These are phyloP conservation scores for Botrytis fabae DNA, from an alignment of 2,329 filamentous ascomycete species.

Conservation along the genomic window DNA sequence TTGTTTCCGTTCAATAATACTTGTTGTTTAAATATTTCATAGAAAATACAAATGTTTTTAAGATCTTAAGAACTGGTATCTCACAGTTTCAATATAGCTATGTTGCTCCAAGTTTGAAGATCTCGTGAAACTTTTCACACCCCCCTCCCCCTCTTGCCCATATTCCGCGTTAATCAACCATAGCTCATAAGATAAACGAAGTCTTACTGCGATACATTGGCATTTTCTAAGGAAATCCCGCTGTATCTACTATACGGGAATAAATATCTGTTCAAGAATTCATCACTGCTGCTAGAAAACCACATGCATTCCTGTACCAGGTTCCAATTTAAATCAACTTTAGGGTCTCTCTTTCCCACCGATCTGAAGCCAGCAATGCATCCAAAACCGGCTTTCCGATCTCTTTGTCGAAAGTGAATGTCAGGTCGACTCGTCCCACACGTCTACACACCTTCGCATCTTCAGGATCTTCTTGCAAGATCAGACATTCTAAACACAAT, in stretches of 20 bases:
- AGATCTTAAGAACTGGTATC: background rate
- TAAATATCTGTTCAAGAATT: background rate
- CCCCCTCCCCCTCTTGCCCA: background rate
- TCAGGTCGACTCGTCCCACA: background rate
- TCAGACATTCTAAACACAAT: background rate
- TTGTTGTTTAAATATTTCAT: background rate
- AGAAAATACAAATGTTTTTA: background rate
- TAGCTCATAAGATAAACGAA: background rate
- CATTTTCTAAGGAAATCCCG: background rate
- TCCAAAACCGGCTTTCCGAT: background rate
- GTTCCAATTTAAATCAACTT: background rate
- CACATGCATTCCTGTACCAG: background rate
- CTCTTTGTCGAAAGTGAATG: fast-evolving
- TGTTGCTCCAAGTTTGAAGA: background rate
- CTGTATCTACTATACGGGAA: fast-evolving
- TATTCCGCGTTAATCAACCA: background rate
- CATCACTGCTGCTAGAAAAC: background rate
- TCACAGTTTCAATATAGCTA: background rate
- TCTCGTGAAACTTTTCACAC: background rate
- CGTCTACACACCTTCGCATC: background rate
- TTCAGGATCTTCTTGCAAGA: background rate
- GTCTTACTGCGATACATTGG: fast-evolving
- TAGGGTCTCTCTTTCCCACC: background rate
- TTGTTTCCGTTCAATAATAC: background rate
- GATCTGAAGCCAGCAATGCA: background rate